These are phyloP conservation scores for Tremella fuciformis DNA, from an alignment of 768 basidiomycete genomes.

Conservation along the genomic window DNA sequence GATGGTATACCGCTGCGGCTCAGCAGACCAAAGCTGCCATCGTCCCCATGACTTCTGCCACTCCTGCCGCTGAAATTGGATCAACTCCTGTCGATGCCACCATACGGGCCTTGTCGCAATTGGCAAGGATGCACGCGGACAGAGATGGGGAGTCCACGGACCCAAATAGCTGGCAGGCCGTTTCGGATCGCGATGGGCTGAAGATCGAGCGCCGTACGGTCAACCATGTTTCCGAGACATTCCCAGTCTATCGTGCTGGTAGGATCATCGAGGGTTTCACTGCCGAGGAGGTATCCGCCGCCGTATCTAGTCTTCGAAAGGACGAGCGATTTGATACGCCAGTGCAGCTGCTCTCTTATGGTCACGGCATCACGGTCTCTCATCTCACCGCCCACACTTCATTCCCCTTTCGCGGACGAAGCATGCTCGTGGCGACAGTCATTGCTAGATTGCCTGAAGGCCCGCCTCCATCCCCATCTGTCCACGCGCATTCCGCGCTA, in stretches of 20 bases:
- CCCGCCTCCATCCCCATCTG: conserved; percentile 46
- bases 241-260: conserved; percentile 81
- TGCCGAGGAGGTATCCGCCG: conserved; percentile 80
- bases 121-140: conserved; percentile 66
- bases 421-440: conserved; percentile 76
- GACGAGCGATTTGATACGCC: conserved; percentile 72
- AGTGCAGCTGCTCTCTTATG: conserved; percentile 69
- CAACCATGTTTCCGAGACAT: conserved; percentile 70
- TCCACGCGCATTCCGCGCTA: conserved; percentile 51
- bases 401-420: conserved; percentile 86
- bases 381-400: conserved; percentile 72
- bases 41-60: conserved; percentile 38
- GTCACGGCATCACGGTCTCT: conserved; percentile 67
- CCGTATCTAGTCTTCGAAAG: conserved; percentile 67
- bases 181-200: conserved; percentile 69
- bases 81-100: conserved; percentile 54
- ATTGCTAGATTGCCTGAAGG: conserved; percentile 57
- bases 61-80: conserved; percentile 19
- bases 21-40: conserved; percentile 44
- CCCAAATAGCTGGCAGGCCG: conserved; percentile 67
- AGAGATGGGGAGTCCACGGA: conserved; percentile 55
- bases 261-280: conserved; percentile 91
- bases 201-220: conserved; percentile 72
- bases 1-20: conserved; percentile 42
- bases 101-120: conserved; percentile 74